Percentiles rank a stretch among this genome's conserved stretches.
Evolutionary conservation across 148 eudicot species (phyloP).

Genomic region (Rheum nobile): DNA sequence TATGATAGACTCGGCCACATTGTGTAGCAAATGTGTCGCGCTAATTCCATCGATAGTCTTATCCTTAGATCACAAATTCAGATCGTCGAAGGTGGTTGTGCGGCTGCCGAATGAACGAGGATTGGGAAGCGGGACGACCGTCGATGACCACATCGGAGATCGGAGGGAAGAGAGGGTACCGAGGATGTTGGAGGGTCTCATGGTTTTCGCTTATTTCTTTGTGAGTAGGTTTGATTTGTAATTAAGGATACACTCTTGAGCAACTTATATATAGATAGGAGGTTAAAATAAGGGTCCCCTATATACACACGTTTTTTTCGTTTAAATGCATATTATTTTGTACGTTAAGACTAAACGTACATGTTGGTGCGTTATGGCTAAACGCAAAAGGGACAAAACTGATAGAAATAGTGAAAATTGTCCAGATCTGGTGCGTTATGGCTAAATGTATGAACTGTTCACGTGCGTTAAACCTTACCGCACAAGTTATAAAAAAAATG

Average conservation of each 20-base stretch:
- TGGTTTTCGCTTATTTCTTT: not conserved
- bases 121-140: not conserved
- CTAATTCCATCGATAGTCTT: not conserved
- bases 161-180: not conserved
- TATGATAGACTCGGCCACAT: not conserved
- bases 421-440: too few relatives aligned
- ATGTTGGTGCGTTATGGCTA: too few relatives aligned
- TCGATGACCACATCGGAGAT: not conserved
- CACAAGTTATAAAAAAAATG: too few relatives aligned
- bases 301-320: too few relatives aligned
- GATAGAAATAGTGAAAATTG: too few relatives aligned
- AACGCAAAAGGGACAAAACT: too few relatives aligned
- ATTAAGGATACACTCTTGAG: not conserved
- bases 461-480: too few relatives aligned
- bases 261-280: not conserved
- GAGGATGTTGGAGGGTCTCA: slow-evolving; percentile 1
- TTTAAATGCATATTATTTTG: too few relatives aligned
- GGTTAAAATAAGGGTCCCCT: too few relatives aligned
- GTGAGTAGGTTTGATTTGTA: not conserved
- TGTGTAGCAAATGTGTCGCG: not conserved
- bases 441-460: too few relatives aligned
- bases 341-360: too few relatives aligned
- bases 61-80: not conserved
- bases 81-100: not conserved
- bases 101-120: not conserved